Percentiles rank a stretch among this genome's conserved stretches.
These are phyloP conservation scores for Nematodospora anomalae DNA, from an alignment of 1,139 yeast genomes.

Conservation along the genomic window DNA sequence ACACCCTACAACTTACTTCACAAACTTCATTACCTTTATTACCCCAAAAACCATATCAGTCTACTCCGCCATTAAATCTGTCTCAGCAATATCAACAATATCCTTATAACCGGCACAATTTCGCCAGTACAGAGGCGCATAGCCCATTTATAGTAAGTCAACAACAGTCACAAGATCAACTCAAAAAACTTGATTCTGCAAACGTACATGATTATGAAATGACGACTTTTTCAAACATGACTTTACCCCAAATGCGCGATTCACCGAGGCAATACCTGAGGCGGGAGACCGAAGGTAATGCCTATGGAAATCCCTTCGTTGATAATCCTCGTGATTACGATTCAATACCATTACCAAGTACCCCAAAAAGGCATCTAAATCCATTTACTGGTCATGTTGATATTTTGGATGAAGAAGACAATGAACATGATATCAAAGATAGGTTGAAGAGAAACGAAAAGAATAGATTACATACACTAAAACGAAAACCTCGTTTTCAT, in stretches of 20 bases:
- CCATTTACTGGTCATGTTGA: conserved; percentile 11
- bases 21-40: conserved; percentile 7
- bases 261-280: conserved; percentile 4
- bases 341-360: conserved; percentile 9
- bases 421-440: conserved; percentile 13
- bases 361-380: conserved; percentile 9
- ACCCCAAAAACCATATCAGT: conserved; percentile 7
- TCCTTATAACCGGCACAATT: neutral
- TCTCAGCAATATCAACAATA: conserved; percentile 2
- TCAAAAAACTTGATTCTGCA: neutral
- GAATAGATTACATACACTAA: conserved; percentile 26
- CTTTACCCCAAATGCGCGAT: conserved; percentile 15
- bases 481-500: conserved; percentile 41
- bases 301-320: conserved; percentile 10
- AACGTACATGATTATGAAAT: conserved; percentile 8
- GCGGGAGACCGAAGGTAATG: neutral
- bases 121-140: conserved; percentile 1
- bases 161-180: neutral
- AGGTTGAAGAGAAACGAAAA: conserved; percentile 25
- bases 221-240: conserved; percentile 9
- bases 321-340: conserved; percentile 11
- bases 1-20: conserved; percentile 2
- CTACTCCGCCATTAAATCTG: neutral
- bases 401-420: conserved; percentile 4
- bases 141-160: conserved; percentile 1